Conservation (phyloP, 2,329 filamentous ascomycete species). For the Colletotrichum truncatum region DNA sequence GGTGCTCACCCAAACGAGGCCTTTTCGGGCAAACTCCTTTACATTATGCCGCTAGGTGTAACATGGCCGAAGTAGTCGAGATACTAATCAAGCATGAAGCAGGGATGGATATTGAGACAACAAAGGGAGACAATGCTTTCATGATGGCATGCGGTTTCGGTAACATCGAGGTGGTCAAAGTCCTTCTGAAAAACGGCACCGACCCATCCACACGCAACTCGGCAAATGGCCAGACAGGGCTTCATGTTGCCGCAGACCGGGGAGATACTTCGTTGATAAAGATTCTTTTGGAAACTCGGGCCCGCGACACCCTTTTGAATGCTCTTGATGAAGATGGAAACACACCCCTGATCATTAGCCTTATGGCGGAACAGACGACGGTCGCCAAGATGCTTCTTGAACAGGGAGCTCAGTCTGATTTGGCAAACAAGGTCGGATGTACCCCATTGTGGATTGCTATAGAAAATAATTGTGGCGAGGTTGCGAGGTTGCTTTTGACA, state of each 20-base stretch:
- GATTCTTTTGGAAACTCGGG: not conserved
- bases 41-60: not conserved
- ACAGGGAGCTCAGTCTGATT: not conserved
- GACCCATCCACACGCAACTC: not conserved
- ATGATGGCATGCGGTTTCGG: not conserved
- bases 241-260: not conserved
- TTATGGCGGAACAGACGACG: not conserved
- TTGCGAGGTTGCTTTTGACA: not conserved
- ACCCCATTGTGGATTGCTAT: not conserved
- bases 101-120: not conserved
- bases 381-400: not conserved
- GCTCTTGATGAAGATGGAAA: not conserved
- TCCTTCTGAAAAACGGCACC: not conserved
- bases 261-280: not conserved
- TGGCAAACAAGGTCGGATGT: not conserved
- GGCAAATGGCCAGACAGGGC: not conserved
- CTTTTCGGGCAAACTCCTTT: not conserved
- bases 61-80: not conserved
- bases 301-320: not conserved
- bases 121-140: not conserved
- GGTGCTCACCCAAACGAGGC: not conserved
- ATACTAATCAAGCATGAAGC: not conserved
- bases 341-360: not conserved
- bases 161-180: not conserved
- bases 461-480: not conserved